Base-by-base conservation (phyloP, 495 filamentous ascomycete genomes). In the Penicillium cinerascens region DNA sequence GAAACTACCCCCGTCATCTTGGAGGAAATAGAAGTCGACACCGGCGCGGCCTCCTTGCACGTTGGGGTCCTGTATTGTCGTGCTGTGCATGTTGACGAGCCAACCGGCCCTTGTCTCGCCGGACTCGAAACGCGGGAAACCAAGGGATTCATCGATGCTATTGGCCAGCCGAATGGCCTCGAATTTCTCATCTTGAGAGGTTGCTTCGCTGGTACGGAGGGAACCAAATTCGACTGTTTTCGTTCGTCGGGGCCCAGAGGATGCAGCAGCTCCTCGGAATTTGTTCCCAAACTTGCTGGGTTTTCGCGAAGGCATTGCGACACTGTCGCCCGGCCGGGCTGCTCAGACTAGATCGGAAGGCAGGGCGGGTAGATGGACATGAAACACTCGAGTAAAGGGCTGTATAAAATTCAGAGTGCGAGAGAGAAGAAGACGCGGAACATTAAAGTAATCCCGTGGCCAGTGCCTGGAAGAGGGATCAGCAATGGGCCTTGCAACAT, bases 11-110 rank as follows among this genome's bases (percentile, higher is more conserved):
- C 92, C 92, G 62, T 92, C 88, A 48, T 97, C 90, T 63, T 93
- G 91, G 43, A 99, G 83, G 71, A 99, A 97, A 71, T 96, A 99
- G 71, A 87, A 97, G 70, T 99, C 95, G 47, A 99, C 85, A 6
- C 87, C 93, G 2, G 93, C 90, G 54, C 91, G 81, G 42, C 92
- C 92, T 48, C 87, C 85, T 10, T 84, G 83, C 5, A 89, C 75
- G 52, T 90, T 89, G 18, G 89, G 78, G 68, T 97, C 92, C 64
- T 95, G 87, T 33, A 97, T 77, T 17, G 81, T 83, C 0, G 93
- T 97, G 37, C 89, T 83, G 64, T 96, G 90, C 77, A 97, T 88
- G 63, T 97, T 97, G 48, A 90, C 88, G 16, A 99, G 80, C 93
- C 93, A 99, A 45, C 93, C 93, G 39, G 87, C 82, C 52, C 82